These are phyloP conservation scores for Russula brevipes DNA, from an alignment of 768 basidiomycete genomes.

Conservation along the genomic window DNA sequence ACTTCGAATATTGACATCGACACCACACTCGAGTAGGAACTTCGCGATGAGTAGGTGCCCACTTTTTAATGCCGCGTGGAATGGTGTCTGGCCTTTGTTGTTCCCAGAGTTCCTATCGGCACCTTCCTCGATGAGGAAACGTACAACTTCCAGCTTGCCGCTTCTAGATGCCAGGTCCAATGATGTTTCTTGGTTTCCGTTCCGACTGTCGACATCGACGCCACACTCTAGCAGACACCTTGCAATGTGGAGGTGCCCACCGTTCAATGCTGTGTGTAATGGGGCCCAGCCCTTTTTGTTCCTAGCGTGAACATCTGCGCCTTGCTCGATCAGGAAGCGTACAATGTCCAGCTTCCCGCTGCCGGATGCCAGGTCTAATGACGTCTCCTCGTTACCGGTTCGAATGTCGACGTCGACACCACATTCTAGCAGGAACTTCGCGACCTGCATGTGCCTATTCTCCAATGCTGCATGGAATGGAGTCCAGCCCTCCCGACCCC, in stretches of 20 bases:
- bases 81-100: neutral
- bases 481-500: neutral
- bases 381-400: neutral
- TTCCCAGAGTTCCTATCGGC: neutral
- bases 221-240: neutral
- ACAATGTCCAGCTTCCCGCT: neutral
- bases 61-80: neutral
- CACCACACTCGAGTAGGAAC: neutral
- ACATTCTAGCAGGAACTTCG: neutral
- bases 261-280: neutral
- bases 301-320: neutral
- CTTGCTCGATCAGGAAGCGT: neutral
- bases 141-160: constrained; percentile 3
- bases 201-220: no score
- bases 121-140: neutral
- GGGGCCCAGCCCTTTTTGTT: neutral
- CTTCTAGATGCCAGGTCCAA: neutral
- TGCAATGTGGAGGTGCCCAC: neutral
- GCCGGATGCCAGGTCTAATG: neutral
- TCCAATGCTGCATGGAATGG: neutral
- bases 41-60: neutral
- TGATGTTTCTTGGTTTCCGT: neutral
- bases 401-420: neutral
- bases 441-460: neutral
- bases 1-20: neutral